Conservation (phyloP, 176 grass and related monocot genomes). For the Poa annua region DNA sequence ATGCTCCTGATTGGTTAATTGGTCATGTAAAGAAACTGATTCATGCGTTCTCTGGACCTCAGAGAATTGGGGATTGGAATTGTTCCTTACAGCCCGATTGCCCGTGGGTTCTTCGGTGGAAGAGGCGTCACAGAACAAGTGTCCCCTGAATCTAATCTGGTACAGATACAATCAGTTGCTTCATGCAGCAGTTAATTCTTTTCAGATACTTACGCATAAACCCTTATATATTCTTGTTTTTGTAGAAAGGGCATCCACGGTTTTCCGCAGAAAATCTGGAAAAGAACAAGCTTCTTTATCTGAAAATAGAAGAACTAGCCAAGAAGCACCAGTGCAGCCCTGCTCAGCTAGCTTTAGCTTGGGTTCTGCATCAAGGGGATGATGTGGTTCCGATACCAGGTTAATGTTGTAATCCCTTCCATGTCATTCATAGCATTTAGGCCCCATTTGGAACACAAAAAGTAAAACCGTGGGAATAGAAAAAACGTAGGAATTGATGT, state of each 20-base stretch:
- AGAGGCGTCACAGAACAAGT: constrained; percentile 59
- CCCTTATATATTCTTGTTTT: not conserved
- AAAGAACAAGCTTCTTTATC: constrained; percentile 70
- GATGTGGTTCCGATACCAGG: no score
- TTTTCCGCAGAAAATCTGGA: constrained; percentile 70
- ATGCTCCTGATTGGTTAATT: not conserved
- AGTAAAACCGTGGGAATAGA: no score
- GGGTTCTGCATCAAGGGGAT: no score
- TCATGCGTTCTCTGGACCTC: not conserved
- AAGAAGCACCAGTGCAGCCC: no score
- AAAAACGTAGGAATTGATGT: no score
- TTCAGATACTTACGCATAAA: constrained; percentile 5
- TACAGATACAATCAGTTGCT: constrained; percentile 29
- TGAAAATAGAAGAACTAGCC: no score
- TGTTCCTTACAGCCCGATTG: constrained; percentile 87
- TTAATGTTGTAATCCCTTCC: no score
- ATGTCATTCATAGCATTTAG: no score
- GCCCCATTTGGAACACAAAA: no score
- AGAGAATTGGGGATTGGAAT: constrained; percentile 90
- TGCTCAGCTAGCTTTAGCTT: no score
- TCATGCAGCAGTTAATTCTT: not conserved
- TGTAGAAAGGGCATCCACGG: constrained; percentile 59
- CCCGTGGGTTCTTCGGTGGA: constrained; percentile 72
- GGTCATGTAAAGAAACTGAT: not conserved
- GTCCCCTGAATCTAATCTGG: constrained; percentile 60